Evolutionary conservation across 352 stramenopile species (phyloP).

Genomic region (Saprolegnia diclina): DNA sequence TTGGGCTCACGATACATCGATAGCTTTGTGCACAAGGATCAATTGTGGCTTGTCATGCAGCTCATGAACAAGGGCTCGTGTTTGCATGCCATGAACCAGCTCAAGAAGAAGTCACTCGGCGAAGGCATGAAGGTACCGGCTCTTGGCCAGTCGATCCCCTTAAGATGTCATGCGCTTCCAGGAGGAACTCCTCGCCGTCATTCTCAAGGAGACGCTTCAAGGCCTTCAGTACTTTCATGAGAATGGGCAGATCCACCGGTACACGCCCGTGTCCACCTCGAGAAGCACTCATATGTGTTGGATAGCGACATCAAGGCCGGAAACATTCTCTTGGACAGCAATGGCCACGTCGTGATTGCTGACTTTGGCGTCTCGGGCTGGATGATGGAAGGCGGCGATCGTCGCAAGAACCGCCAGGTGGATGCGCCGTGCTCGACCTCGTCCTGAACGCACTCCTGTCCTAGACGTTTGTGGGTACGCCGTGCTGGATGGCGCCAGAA

Average conservation of each 20-base stretch:
- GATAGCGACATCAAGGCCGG: conserved; percentile 95
- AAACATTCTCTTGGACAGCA: conserved; percentile 93
- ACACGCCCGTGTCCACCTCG: neutral
- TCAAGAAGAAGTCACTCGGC: conserved; percentile 86
- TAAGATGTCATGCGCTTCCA: conserved; percentile 32
- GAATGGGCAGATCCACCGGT: conserved; percentile 96
- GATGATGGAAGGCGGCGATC: conserved; percentile 94
- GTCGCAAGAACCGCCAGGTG: conserved; percentile 83
- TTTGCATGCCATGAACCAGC: conserved; percentile 94
- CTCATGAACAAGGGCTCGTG: conserved; percentile 99
- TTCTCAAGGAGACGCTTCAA: conserved; percentile 95
- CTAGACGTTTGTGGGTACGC: conserved; percentile 98
- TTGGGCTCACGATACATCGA: neutral
- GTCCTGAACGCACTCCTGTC: no score
- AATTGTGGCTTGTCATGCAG: conserved; percentile 98
- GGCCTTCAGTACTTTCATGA: conserved; percentile 99
- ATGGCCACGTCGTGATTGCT: conserved; percentile 94
- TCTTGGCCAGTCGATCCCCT: neutral
- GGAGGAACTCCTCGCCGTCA: conserved; percentile 96
- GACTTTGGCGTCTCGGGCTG: conserved; percentile 99
- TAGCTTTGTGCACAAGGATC: conserved; percentile 95
- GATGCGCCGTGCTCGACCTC: no score
- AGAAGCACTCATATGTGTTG: neutral
- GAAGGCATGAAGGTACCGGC: conserved; percentile 67
- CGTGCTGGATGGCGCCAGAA: conserved; percentile 94